Evolutionary conservation across 2,329 filamentous ascomycete species (phyloP).

Genomic region (Chaetothyriales sp.): DNA sequence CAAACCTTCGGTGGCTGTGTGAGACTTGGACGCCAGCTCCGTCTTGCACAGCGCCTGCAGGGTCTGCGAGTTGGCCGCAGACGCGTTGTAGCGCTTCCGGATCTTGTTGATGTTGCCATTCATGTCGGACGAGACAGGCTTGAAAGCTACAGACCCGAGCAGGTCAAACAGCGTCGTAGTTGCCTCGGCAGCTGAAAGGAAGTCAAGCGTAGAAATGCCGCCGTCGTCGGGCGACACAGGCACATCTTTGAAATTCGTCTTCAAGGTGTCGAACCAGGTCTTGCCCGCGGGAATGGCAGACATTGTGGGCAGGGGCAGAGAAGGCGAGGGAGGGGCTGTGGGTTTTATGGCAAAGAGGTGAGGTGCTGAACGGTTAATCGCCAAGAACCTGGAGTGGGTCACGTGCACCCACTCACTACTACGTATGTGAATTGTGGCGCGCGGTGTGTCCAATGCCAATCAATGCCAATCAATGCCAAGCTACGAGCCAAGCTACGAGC

Average conservation of each 20-base stretch:
- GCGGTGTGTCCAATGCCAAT: no score
- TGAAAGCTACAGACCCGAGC: conserved; percentile 60
- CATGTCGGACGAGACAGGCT: conserved; percentile 83
- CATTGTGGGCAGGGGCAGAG: conserved; percentile 1
- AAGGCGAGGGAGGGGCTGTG: no score
- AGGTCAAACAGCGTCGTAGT: conserved; percentile 70
- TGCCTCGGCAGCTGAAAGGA: conserved; percentile 81
- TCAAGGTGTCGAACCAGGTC: conserved; percentile 77
- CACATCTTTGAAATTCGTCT: conserved; percentile 72
- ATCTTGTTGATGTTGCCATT: conserved; percentile 93
- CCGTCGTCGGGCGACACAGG: conserved; percentile 63
- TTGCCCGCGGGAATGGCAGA: conserved; percentile 42
- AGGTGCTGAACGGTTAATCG: neutral
- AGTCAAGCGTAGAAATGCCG: conserved; percentile 69
- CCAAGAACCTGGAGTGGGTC: no score
- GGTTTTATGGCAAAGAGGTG: neutral
- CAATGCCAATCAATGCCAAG: no score
- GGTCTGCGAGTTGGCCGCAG: conserved; percentile 65
- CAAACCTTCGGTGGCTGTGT: conserved; percentile 75
- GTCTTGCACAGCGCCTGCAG: conserved; percentile 74
- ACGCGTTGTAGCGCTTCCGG: conserved; percentile 63
- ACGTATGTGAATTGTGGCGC: no score
- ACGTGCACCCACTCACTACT: no score
- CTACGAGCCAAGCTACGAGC: no score
- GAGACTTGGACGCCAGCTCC: conserved; percentile 81